Evolutionary conservation across 2,329 filamentous ascomycete genomes (phyloP).

Genomic region (Penicillium hordei): DNA sequence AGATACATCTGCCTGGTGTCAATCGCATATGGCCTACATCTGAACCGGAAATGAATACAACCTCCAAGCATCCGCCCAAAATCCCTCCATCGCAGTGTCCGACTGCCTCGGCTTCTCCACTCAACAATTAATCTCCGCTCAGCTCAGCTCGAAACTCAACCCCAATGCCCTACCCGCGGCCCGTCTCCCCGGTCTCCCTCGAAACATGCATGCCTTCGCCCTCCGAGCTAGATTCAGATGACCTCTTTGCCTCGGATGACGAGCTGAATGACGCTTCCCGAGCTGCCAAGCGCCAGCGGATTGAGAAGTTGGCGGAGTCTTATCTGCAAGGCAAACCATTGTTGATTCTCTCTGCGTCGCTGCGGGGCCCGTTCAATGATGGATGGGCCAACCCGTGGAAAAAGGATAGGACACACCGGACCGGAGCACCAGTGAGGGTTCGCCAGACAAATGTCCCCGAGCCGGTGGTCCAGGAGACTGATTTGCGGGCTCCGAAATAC

Average conservation of each 20-base stretch:
- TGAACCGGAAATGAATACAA: conserved; percentile 17
- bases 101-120: conserved; percentile 19
- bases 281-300: conserved; percentile 42
- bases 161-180: conserved; percentile 36
- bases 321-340: conserved; percentile 46
- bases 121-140: not conserved
- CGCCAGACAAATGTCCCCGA: conserved; percentile 7
- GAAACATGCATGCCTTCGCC: conserved; percentile 34
- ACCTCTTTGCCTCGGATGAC: conserved; percentile 40
- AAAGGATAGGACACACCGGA: conserved; percentile 22
- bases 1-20: not conserved
- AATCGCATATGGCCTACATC: not conserved
- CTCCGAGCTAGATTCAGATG: conserved; percentile 28
- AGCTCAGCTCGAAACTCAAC: conserved; percentile 10
- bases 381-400: conserved; percentile 51
- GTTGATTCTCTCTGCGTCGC: conserved; percentile 48
- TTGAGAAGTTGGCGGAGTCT: conserved; percentile 43
- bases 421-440: not conserved
- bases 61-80: not conserved
- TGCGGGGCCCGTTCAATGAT: conserved; percentile 47
- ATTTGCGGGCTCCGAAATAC: conserved; percentile 23
- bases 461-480: conserved; percentile 31
- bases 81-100: conserved; percentile 24
- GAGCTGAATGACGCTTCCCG: conserved; percentile 35
- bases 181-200: conserved; percentile 36